phyloP scores from a whole-genome alignment of 2,329 filamentous ascomycete species.

The Cytospora piceicola region DNA sequence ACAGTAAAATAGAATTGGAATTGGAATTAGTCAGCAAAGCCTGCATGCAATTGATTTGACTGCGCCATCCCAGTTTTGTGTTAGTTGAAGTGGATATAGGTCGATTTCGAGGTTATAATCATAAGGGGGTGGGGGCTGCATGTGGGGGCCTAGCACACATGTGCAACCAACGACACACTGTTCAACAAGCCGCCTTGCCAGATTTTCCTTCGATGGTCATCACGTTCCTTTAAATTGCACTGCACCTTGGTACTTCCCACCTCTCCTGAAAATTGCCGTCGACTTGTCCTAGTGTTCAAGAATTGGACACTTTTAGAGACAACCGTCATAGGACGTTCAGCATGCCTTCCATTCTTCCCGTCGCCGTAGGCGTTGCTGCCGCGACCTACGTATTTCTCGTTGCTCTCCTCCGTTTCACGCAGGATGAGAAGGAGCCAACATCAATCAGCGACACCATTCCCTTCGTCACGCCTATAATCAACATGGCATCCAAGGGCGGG shows the following conservation, averaged over 20 bases:
- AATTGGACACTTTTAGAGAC: background rate
- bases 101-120: too few species aligned
- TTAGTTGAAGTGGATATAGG: too few species aligned
- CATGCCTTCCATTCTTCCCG: slow-evolving; percentile 17
- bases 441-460: slow-evolving; percentile 33
- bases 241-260: background rate
- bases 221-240: background rate
- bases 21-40: too few species aligned
- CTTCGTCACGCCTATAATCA: slow-evolving; percentile 35
- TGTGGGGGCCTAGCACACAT: too few species aligned
- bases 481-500: slow-evolving; percentile 30
- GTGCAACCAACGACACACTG: background rate
- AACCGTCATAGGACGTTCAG: background rate
- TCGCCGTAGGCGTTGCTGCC: slow-evolving; percentile 26
- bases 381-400: slow-evolving; percentile 35
- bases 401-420: slow-evolving; percentile 33
- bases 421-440: slow-evolving; percentile 35
- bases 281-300: background rate
- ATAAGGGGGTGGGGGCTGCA: too few species aligned
- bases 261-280: background rate
- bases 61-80: too few species aligned
- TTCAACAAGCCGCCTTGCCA: background rate
- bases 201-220: slow-evolving; percentile 6
- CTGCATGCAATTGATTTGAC: too few species aligned
- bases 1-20: too few species aligned